Base-by-base conservation (phyloP, 2,329 filamentous ascomycete genomes). In the Penicillium sp. region DNA sequence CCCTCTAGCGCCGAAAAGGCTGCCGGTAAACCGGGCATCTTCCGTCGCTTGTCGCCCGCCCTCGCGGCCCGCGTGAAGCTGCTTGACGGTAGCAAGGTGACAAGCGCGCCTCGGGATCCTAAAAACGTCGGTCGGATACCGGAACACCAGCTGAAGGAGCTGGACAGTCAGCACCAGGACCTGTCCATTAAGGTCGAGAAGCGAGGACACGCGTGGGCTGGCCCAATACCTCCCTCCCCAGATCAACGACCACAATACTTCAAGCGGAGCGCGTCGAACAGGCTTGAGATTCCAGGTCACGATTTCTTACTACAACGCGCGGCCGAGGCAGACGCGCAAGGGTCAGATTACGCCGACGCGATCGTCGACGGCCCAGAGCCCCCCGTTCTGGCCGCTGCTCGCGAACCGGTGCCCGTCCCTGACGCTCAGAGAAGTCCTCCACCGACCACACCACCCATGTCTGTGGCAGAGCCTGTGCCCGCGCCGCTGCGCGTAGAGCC, bases 21-120 rank as follows among this genome's bases (percentile, higher is more conserved):
- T 17, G 59, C 70, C 24, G 66, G 70, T 35, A 74, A 72, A 22
- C 65, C 75, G 22, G 77, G 75, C 24, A 76, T 80, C 63, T 74
- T 80, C 54, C 78, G 78, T 61, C 77, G 78, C 19, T 68, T 80
- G 49, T 80, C 78, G 44, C 78, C 78, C 53, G 77, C 76, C 22
- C 70, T 80, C 12, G 78, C 78, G 10, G 78, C 78, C 53, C 76
- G 78, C 51, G 77, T 80, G 57, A 80, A 79, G 62, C 63, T 77
- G 30, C 69, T 80, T 24, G 78, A 80, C 72, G 72, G 77, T 35
- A 76, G 66, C 56, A 77, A 75, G 58, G 62, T 59, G 37, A 60
- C 67, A 17, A 63, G 58, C 38, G 65, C 64, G 9, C 62, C 61
- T 42, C 74, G 72, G 38, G 71, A 63, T 61, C 55, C 67, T 30